Evolutionary conservation across 768 basidiomycete genomes (phyloP).

Genomic region (Lactarius trivialis): DNA sequence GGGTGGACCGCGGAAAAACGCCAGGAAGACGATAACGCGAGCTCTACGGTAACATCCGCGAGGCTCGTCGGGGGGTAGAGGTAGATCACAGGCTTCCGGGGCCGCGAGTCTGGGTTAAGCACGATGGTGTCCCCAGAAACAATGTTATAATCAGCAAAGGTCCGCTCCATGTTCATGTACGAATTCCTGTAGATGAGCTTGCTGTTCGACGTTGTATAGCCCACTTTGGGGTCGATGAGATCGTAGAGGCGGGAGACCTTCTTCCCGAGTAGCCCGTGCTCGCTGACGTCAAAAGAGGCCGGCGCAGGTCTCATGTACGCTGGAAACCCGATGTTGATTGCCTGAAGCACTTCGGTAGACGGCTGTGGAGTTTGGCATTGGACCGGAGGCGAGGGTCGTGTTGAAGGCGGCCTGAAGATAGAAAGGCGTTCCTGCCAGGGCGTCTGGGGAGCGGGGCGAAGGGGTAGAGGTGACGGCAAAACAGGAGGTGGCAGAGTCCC

Average conservation of each 20-base stretch:
- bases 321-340: neutral
- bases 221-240: neutral
- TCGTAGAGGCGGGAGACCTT: neutral
- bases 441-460: neutral
- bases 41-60: conserved; percentile 5
- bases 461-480: neutral
- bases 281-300: neutral
- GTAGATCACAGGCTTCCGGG: conserved; percentile 15
- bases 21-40: conserved; percentile 1
- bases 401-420: neutral
- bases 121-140: neutral
- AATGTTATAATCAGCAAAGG: neutral
- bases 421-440: neutral
- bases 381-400: neutral
- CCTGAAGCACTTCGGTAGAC: neutral
- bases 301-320: neutral
- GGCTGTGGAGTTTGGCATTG: neutral
- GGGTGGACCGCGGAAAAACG: conserved; percentile 13
- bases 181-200: neutral
- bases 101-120: neutral
- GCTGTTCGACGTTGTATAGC: neutral
- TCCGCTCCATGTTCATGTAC: neutral
- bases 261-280: neutral
- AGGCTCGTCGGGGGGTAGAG: conserved; percentile 6
- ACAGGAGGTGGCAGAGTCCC: neutral